Evolutionary conservation across 441 rosid genomes (phyloP).

Genomic region (Pelargonium myrrhifolium): DNA sequence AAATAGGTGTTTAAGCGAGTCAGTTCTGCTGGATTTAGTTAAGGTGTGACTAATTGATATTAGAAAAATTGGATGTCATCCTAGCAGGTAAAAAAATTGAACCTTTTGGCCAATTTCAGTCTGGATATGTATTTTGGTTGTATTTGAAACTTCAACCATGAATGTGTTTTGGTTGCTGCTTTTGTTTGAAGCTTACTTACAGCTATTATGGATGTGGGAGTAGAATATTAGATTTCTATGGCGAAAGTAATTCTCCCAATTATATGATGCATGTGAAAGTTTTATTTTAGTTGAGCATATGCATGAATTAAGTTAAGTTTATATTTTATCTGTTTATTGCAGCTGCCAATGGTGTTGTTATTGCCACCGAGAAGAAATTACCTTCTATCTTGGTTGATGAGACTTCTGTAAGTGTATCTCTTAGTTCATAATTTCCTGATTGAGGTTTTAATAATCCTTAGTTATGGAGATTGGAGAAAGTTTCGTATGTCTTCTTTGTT

Average conservation of each 20-base stretch:
- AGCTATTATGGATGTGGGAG: not conserved
- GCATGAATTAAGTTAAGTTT: not conserved
- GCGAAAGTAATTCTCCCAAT: no score
- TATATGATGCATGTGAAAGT: not conserved
- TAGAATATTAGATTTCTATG: no score
- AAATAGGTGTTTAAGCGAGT: not conserved
- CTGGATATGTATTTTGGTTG: not conserved
- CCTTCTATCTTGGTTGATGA: constrained; percentile 94
- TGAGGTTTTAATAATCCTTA: not conserved
- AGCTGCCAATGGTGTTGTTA: constrained; percentile 96
- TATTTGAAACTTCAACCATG: no score
- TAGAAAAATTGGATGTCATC: not conserved
- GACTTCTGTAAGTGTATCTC: constrained; percentile 51
- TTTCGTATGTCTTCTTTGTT: not conserved
- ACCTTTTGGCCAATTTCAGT: not conserved
- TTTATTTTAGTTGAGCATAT: constrained; percentile 1
- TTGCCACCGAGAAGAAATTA: constrained; percentile 86
- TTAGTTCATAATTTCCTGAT: not conserved
- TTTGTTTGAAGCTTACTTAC: not conserved
- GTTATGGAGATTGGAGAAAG: no score
- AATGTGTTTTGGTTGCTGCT: not conserved
- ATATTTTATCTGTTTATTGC: constrained; percentile 15
- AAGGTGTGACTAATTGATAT: not conserved
- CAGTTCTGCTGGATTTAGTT: not conserved
- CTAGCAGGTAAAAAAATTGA: not conserved